Conservation (phyloP, 306 rosid genomes). For the Rosa multiflora region DNA sequence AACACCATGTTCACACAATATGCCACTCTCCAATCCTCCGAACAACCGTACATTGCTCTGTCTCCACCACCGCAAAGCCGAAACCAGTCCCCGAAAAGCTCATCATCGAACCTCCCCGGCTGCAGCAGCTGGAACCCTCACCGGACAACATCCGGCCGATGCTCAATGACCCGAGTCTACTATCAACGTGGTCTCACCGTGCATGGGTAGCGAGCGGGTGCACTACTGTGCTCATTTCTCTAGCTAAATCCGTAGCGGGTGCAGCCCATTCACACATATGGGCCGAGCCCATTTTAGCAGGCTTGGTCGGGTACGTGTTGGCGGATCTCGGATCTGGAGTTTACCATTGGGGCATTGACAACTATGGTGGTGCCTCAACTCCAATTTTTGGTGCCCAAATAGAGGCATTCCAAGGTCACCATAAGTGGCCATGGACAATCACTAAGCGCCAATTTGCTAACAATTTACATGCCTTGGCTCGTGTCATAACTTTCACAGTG, state of each 20-base stretch:
- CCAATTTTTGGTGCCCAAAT: slow-evolving; percentile 77
- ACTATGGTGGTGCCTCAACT: slow-evolving; percentile 62
- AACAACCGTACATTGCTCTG: slow-evolving; percentile 29
- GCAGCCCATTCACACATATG: slow-evolving; percentile 37
- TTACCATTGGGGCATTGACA: slow-evolving; percentile 93
- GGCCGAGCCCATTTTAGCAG: slow-evolving; percentile 48
- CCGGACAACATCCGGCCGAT: slow-evolving; percentile 20
- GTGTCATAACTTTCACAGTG: slow-evolving; percentile 54
- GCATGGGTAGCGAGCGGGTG: slow-evolving; percentile 78
- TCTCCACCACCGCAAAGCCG: slow-evolving; percentile 30
- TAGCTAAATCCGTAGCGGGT: slow-evolving; percentile 48
- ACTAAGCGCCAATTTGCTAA: slow-evolving; percentile 82
- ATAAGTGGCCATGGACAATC: slow-evolving; percentile 88
- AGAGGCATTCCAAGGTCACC: slow-evolving; percentile 91
- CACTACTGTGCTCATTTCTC: slow-evolving; percentile 40
- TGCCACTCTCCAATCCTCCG: slow-evolving; percentile 7
- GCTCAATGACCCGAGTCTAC: slow-evolving; percentile 47
- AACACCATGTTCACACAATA: slow-evolving; percentile 14
- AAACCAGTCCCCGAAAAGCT: slow-evolving; percentile 25
- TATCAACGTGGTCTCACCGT: slow-evolving; percentile 79
- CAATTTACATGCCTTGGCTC: slow-evolving; percentile 69
- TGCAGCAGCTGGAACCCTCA: background rate
- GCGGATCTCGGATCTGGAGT: slow-evolving; percentile 89
- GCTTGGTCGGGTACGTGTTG: slow-evolving; percentile 57
- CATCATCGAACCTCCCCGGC: slow-evolving; percentile 30